phyloP scores from a whole-genome alignment of 495 filamentous ascomycete genomes.

The Jackrogersella multiformis region DNA sequence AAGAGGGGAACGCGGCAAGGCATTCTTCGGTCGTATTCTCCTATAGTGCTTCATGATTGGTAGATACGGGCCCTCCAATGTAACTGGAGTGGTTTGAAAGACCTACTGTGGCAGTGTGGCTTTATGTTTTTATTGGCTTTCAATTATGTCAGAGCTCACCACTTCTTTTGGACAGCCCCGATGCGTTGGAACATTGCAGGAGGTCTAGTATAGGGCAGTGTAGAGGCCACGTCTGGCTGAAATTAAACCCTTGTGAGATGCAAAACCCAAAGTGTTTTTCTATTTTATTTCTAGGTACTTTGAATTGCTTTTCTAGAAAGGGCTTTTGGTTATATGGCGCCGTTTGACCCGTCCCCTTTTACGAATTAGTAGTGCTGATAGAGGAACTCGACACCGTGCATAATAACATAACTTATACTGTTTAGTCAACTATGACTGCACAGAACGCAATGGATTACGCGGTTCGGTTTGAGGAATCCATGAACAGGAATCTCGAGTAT shows the following conservation, averaged over 20 bases:
- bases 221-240: neutral
- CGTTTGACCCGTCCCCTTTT: neutral
- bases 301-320: neutral
- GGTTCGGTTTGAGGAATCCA: conserved; percentile 15
- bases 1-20: neutral
- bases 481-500: conserved; percentile 3
- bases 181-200: neutral
- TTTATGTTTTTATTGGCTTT: conserved; percentile 5
- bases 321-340: neutral
- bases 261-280: conserved; percentile 5
- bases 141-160: neutral
- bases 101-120: neutral
- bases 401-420: neutral
- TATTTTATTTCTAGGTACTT: neutral
- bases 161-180: neutral
- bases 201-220: conserved; percentile 5
- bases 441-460: neutral
- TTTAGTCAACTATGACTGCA: conserved; percentile 25
- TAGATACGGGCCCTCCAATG: neutral
- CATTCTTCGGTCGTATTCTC: conserved; percentile 1
- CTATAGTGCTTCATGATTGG: conserved; percentile 2
- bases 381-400: neutral
- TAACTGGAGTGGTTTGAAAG: neutral
- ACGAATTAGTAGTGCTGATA: neutral
- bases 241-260: neutral